Evolutionary conservation across 106 monocot species (phyloP).

Genomic region (Iris macrosiphon): DNA sequence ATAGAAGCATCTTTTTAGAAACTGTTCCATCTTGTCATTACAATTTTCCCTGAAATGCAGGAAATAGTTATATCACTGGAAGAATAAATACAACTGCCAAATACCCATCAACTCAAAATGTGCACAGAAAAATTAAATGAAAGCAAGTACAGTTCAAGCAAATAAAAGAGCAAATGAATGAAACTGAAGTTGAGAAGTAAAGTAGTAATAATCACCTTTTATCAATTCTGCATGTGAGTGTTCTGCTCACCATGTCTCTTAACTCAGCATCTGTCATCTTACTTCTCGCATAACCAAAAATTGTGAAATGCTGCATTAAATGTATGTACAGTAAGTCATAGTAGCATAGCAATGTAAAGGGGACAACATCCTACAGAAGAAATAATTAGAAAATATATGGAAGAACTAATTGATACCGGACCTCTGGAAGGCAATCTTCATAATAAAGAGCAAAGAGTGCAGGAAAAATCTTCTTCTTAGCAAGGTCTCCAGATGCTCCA

Average conservation of each 20-base stretch:
- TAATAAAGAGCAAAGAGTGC: constrained; percentile 86
- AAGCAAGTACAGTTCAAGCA: background rate
- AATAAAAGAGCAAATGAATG: too few species aligned
- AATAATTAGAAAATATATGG: background rate
- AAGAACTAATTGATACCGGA: constrained; percentile 9
- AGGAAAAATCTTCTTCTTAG: constrained; percentile 93
- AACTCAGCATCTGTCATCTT: constrained; percentile 90
- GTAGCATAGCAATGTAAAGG: background rate
- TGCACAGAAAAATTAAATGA: background rate
- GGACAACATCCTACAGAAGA: background rate
- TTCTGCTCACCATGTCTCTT: constrained; percentile 66
- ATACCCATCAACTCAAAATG: background rate
- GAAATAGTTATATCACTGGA: background rate
- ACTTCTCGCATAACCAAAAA: constrained; percentile 90
- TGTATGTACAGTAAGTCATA: background rate
- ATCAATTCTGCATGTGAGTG: constrained; percentile 90
- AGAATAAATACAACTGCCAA: background rate
- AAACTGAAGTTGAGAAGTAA: background rate
- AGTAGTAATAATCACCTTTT: constrained; percentile 43
- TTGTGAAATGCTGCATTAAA: constrained; percentile 76
- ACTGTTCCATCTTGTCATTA: constrained; percentile 73
- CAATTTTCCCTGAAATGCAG: constrained; percentile 65
- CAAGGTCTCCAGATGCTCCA: constrained; percentile 90
- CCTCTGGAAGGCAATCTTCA: constrained; percentile 85
- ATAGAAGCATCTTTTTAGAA: constrained; percentile 81